Base-by-base conservation (phyloP, 345 rosid genomes). In the Heritiera littoralis region DNA sequence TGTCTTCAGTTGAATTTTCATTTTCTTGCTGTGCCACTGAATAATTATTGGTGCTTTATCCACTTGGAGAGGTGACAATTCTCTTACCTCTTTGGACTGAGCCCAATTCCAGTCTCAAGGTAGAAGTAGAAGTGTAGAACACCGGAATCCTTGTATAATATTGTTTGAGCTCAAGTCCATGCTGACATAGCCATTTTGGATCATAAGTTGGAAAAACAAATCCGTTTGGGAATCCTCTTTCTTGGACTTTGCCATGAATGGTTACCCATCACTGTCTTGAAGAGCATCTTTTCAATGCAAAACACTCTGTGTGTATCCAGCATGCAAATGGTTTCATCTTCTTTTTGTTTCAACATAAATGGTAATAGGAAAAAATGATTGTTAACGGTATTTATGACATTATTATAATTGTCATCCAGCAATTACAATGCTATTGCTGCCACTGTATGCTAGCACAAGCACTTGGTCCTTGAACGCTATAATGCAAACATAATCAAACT, bases 41-140 rank as follows among this genome's bases (percentile, higher is more conserved):
- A 81, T 38, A 59, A 15, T 40, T 48, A 15, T 40, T 48, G 43
- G 38, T 28, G 18, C 77, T 72, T 82, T 84, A 82, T 84, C 84
- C 84, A 63, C 38, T 80, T 80, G 20, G 63, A 65, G 74, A 64
- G 30, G 55, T 66, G 77, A 75, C 81, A 80, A 65, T 77, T 77
- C 32, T 56, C 65, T 32, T 8, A 40, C 2, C 15, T 20, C 1
- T 20, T 12, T 59, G 13, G 32, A 7, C 23, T 28, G 38, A 61
- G 38, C 17, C 30, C 63, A 58, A 20, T n/a, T 58, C 30, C 63
- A 20, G 12, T n/a, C 12, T 52, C 1, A 56, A 56, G 61, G 3
- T 56, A 18, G 28, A 18, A 56, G 28, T n/a, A 35, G 38, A 35
- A 35, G 38, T 35, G 38, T 35, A n/a, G 20, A 56, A 18, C 28